Base-by-base conservation (phyloP, 2,329 filamentous ascomycete species). In the Xylariaceae sp. region DNA sequence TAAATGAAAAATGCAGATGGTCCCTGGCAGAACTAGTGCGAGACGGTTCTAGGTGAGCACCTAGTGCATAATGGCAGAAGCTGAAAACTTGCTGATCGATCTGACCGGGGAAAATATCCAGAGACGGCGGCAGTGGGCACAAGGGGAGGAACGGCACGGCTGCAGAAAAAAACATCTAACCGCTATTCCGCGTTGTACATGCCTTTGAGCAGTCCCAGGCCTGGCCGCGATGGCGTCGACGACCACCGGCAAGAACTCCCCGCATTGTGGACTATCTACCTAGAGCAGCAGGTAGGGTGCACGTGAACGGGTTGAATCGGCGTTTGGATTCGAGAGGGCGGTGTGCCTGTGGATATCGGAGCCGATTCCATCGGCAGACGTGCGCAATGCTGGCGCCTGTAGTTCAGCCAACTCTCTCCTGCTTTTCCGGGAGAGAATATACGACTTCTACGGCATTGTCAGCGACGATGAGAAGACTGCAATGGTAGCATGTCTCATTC, bases 141-240 rank as follows among this genome's bases (percentile, higher is more conserved):
- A 30, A 35, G 39, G 37, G 30, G 2, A 39, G 55, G 35, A 44
- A 17, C 44, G n/a, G 37, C 35, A 57, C n/a, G 23, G 23, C 45
- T 39, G 50, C 56, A 39, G 51, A 57, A 30, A 30, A 60, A 30
- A 60, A 23, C 7, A 18, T 51, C 30, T 23, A 56, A 37, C 45
- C 49, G 42, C 50, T 55, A 30, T 30, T 4, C 23, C 23, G 23
- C 23, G 23, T 30, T 30, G 23, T 30, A 48, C 64, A 56, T 64
- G 68, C 68, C 66, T 67, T 69, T 54, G 64, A 68, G 60, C 69
- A 68, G 60, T 63, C 67, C 62, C 59, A 68, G 15, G 64, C 54
- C 17, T 70, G 66, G 34, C 60, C 69, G 30, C 65, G 60, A 52
- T 58, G 61, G 18, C 60, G 59, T 44, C 61, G 58, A 37, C 65